Conservation (phyloP, 371 early-diverging fungal genomes). For the Dichotomocladium elegans region DNA sequence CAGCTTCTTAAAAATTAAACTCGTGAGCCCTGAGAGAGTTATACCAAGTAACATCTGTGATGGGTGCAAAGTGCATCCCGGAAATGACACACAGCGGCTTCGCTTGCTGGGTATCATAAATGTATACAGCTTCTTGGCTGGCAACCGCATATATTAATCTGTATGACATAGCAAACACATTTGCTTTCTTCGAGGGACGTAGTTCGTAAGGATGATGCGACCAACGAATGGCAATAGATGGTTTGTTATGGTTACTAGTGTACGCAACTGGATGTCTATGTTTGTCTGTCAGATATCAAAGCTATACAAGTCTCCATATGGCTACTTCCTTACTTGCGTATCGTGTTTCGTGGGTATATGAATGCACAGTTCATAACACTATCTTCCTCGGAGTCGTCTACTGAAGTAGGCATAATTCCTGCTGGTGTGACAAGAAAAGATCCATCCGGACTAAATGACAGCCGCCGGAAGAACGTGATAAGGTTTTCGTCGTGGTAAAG, state of each 20-base stretch:
- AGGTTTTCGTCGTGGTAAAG: slow-evolving; percentile 88
- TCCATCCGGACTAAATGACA: slow-evolving; percentile 90
- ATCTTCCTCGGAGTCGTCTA: slow-evolving; percentile 18
- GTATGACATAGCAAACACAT: slow-evolving; percentile 59
- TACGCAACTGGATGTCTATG: slow-evolving; percentile 63
- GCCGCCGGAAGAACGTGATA: slow-evolving; percentile 89
- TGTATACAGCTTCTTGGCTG: slow-evolving; percentile 76
- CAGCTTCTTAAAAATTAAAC: no score
- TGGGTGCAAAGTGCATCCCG: slow-evolving; percentile 85
- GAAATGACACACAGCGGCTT: slow-evolving; percentile 70
- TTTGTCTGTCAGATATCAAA: neutral
- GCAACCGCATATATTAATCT: slow-evolving; percentile 86
- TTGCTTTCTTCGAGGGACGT: slow-evolving; percentile 17
- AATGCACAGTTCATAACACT: slow-evolving; percentile 35
- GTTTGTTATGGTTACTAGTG: slow-evolving; percentile 71
- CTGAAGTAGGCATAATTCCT: slow-evolving; percentile 44
- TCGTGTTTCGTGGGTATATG: slow-evolving; percentile 32
- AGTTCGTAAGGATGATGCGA: slow-evolving; percentile 55
- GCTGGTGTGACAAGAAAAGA: slow-evolving; percentile 80
- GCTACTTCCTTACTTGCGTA: slow-evolving; percentile 17
- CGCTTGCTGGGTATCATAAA: slow-evolving; percentile 83
- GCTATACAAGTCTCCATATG: neutral
- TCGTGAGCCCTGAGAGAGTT: no score
- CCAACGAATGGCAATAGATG: slow-evolving; percentile 79
- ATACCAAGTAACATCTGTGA: slow-evolving; percentile 88